phyloP scores from a whole-genome alignment of 2,329 filamentous ascomycete species.

The Niveomyces coronatus region DNA sequence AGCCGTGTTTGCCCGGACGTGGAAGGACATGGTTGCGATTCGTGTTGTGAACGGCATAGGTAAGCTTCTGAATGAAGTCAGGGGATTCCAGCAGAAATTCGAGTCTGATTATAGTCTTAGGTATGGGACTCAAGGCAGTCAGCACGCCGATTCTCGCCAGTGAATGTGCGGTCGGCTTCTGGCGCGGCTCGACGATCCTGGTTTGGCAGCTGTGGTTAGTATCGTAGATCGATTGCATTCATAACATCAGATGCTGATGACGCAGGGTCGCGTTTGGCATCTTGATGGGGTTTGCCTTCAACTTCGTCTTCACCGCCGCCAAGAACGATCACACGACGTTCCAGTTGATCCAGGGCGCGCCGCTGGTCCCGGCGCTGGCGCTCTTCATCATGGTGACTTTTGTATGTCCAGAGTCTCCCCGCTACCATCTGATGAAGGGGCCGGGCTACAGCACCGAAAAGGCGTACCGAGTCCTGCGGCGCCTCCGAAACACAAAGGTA shows the following conservation, averaged over 20 bases:
- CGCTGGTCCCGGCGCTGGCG: constrained; percentile 25
- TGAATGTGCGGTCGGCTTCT: constrained; percentile 36
- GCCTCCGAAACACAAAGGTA: constrained; percentile 27
- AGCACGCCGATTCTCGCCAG: constrained; percentile 36
- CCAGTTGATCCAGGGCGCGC: constrained; percentile 27
- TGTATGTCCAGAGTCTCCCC: constrained; percentile 32
- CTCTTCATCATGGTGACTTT: constrained; percentile 24
- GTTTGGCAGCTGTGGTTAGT: constrained; percentile 35
- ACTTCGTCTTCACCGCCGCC: constrained; percentile 25
- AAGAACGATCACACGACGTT: not conserved
- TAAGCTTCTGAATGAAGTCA: constrained; percentile 14
- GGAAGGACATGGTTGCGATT: constrained; percentile 24
- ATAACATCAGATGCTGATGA: no score
- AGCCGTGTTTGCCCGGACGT: constrained; percentile 23
- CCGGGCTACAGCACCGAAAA: constrained; percentile 26
- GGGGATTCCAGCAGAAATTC: no score
- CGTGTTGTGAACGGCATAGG: constrained; percentile 29
- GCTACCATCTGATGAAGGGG: constrained; percentile 30
- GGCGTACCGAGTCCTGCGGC: constrained; percentile 25
- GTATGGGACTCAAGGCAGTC: constrained; percentile 39
- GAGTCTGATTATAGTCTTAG: constrained; percentile 13
- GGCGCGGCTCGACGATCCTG: constrained; percentile 36
- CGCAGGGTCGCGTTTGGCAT: constrained; percentile 26
- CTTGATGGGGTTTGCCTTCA: constrained; percentile 25
- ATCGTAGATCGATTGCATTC: no score